Evolutionary conservation across 495 filamentous ascomycete species (phyloP).

Genomic region (Neurospora sp.): DNA sequence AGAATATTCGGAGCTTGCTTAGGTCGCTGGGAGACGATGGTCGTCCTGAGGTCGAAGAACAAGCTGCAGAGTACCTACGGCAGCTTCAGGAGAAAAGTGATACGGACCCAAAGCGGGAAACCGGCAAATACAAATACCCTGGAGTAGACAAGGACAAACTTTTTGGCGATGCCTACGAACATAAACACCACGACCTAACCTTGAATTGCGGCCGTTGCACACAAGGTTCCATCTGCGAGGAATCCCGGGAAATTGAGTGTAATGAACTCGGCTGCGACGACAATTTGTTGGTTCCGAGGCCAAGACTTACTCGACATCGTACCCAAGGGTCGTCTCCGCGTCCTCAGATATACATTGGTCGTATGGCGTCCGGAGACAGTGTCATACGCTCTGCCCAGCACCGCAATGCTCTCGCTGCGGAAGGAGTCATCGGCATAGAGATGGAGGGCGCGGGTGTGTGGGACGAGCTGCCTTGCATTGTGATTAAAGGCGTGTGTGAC

Average conservation of each 20-base stretch:
- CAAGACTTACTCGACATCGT: neutral
- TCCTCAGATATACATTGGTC: constrained; percentile 14
- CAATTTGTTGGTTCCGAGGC: constrained; percentile 4
- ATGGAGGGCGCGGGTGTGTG: constrained; percentile 35
- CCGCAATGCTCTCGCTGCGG: constrained; percentile 13
- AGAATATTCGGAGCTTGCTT: constrained; percentile 22
- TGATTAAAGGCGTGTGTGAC: constrained; percentile 34
- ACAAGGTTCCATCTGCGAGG: constrained; percentile 1
- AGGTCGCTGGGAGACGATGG: constrained; percentile 5
- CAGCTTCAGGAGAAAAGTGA: constrained; percentile 4
- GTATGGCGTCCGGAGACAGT: constrained; percentile 18
- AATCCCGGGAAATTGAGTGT: constrained; percentile 2
- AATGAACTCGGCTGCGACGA: constrained; percentile 10
- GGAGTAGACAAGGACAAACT: constrained; percentile 19
- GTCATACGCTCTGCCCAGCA: constrained; percentile 21
- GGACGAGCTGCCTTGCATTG: constrained; percentile 25
- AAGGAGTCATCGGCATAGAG: constrained; percentile 28
- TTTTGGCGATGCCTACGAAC: constrained; percentile 20
- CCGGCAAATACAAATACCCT: constrained; percentile 8
- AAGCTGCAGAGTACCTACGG: constrained; percentile 6
- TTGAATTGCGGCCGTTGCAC: neutral
- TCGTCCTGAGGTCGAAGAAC: constrained; percentile 7
- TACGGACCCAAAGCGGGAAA: neutral
- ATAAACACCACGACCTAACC: constrained; percentile 15
- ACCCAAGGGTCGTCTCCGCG: neutral